phyloP scores from a whole-genome alignment of 2,329 filamentous ascomycete species.

The Verticillium albo-atrum region DNA sequence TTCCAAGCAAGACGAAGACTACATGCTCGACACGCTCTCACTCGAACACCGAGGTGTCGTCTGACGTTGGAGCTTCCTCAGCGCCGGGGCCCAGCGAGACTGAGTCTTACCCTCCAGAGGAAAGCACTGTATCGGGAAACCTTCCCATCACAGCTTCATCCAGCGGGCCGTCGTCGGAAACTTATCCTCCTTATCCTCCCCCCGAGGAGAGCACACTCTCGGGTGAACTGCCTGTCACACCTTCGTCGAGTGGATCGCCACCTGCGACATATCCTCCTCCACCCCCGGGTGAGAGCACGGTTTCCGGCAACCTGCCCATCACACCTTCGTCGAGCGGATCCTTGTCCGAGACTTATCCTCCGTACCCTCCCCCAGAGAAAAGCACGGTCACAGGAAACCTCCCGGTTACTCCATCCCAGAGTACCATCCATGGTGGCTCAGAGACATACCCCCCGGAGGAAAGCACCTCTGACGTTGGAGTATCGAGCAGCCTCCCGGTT shows the following conservation, averaged over 20 bases:
- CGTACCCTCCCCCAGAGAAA: not conserved
- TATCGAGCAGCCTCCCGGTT: no score
- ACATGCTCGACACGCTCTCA: not conserved
- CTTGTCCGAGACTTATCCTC: not conserved
- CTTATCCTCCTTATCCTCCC: not conserved
- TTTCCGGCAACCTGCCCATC: not conserved
- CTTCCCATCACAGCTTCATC: not conserved
- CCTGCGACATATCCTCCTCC: no score
- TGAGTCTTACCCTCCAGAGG: not conserved
- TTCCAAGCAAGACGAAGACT: not conserved
- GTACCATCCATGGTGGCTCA: no score
- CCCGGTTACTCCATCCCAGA: no score
- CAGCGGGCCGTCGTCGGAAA: not conserved
- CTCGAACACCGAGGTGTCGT: not conserved
- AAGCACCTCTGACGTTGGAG: no score
- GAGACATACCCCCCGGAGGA: no score
- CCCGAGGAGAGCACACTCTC: no score
- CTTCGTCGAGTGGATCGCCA: no score
- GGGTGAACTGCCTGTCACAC: no score
- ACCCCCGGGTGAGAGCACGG: not conserved
- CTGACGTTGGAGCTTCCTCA: not conserved
- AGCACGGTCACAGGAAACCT: not conserved
- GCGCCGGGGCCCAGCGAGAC: not conserved
- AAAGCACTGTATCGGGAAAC: not conserved
- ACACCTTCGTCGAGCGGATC: not conserved